Evolutionary conservation across 495 filamentous ascomycete species (phyloP), one percentile per base, ranked within the genome.

Genomic region (Trichocladium antarcticum): DNA sequence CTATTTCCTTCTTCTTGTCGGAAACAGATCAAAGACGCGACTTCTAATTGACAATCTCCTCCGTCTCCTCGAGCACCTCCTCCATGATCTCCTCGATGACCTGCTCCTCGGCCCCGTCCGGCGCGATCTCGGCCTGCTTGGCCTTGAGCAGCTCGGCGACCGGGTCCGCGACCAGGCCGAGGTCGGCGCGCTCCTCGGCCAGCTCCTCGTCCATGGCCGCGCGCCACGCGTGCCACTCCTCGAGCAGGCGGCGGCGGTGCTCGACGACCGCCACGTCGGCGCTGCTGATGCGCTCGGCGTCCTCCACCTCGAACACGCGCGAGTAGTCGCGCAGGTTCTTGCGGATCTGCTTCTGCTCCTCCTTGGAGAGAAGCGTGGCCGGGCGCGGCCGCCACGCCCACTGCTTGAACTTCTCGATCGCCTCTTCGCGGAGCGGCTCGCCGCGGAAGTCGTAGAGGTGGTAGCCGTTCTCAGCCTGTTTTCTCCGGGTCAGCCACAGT

Each of bases 311-410:
- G 71, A 98, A 98, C 47, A 87, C 71, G 66, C 84, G 84, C 62
- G 80, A 85, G 79, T 95, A 97, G 69, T 97, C 92, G 38, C 90
- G 84, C 38, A 98, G 83, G 72, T 95, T 97, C 80, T 94, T 95
- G 71, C 93, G 93, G 61, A 96, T 87, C 57, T 82, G 75, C 75
- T 96, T 95, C 74, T 96, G 90, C 74, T 96, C 88, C 56, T 95
- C 87, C 66, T 87, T 89, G 69, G 78, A 79, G 47, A 98, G 84
- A 43, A 97, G 80, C 19, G 85, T 93, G 6, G 83, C 65, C 11
- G 92, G 92, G 27, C 92, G 85, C 11, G 92, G 93, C 16, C 92
- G 86, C 92, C 92, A 98, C 46, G 82, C 56, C 69, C 86, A 84
- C 70, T 98, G 92, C 77, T 96, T 95, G 81, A 98, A 96, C 63